Conservation (phyloP, 192 early-diverging fungal genomes). For the Backusella tuberculispora region DNA sequence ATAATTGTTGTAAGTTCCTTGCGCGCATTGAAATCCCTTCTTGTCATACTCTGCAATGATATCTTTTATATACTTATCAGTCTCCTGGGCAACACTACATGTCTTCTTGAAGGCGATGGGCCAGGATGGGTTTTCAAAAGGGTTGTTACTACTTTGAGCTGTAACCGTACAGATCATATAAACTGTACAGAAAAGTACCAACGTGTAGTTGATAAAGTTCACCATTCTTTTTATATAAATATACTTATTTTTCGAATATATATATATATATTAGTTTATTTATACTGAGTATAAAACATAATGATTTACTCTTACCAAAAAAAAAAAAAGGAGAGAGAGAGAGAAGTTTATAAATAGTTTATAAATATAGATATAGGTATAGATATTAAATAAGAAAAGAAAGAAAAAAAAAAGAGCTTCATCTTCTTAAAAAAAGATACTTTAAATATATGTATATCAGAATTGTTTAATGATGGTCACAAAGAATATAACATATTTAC, state of each 20-base stretch:
- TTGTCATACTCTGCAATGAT: neutral
- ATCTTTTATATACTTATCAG: neutral
- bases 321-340: neutral
- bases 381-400: neutral
- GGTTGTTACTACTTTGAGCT: neutral
- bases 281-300: neutral
- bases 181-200: neutral
- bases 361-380: neutral
- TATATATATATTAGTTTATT: neutral
- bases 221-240: neutral
- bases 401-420: neutral
- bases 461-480: neutral
- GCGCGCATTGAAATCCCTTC: neutral
- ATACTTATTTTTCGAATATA: neutral
- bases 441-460: neutral
- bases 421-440: neutral
- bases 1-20: neutral
- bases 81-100: neutral
- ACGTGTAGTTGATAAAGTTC: neutral
- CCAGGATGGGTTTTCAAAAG: neutral
- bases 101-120: neutral
- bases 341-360: neutral
- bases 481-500: neutral
- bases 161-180: neutral
- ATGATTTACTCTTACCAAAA: neutral